Evolutionary conservation across 257 asterid species (phyloP).

Genomic region (Osmanthus fragrans): DNA sequence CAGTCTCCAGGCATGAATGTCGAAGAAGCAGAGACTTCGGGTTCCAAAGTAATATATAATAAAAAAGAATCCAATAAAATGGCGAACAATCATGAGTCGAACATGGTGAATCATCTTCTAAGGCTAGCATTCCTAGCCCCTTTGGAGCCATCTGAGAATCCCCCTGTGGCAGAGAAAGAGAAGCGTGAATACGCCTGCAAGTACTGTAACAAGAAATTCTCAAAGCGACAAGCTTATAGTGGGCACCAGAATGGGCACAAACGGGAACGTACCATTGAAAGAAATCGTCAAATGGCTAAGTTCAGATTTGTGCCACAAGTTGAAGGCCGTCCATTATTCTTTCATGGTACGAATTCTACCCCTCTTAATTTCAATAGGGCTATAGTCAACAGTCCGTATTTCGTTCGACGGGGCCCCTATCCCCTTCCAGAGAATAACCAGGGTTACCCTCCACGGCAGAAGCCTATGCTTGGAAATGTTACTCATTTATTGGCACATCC

Average conservation of each 20-base stretch:
- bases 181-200: not conserved
- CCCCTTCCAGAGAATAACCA: too few relatives aligned
- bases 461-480: too few relatives aligned
- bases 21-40: not conserved
- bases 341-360: too few relatives aligned
- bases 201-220: slow-evolving; percentile 1
- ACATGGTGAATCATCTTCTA: not conserved
- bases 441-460: too few relatives aligned
- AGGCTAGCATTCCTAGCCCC: not conserved
- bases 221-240: not conserved
- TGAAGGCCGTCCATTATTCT: too few relatives aligned
- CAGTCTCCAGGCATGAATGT: not conserved
- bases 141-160: not conserved
- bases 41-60: not conserved
- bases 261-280: not conserved
- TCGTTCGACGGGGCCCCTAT: too few relatives aligned
- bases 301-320: too few relatives aligned
- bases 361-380: too few relatives aligned
- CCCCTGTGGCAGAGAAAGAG: not conserved
- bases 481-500: too few relatives aligned
- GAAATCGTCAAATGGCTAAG: not conserved
- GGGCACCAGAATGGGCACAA: slow-evolving; percentile 9
- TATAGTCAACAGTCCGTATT: too few relatives aligned
- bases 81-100: not conserved
- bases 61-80: not conserved